Base-by-base conservation (phyloP, 345 rosid species). In the Ailanthus altissimus region DNA sequence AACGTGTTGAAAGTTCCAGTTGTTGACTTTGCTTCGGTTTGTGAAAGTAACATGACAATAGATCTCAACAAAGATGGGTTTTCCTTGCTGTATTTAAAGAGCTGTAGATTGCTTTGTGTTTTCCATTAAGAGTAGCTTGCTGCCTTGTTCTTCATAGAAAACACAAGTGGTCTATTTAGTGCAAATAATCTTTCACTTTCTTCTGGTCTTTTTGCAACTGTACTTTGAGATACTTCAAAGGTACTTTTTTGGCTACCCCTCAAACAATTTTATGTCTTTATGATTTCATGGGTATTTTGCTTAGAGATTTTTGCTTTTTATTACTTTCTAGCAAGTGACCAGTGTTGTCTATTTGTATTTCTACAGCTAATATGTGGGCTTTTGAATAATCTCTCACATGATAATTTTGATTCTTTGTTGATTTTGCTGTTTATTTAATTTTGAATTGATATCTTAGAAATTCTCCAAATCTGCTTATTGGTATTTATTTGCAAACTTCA, bases 1-100 rank as follows among this genome's bases (percentile, higher is more conserved):
- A 77, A 74, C 87, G 83, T 75, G 85, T 84, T 79, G 77, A 74
- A 79, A 38, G 57, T 60, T 74, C 78, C 67, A 71, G 67, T 53
- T 75, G 26, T 16, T 84, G 79, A 79, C 83, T 62, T 77, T 79
- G 71, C 85, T 84, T 71, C 0, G 26, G 72, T 28, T 62, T 8
- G 66, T 77, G 72, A 77, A 79, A 84, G 77, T 2, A 43, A 26
- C 38, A 14, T 32, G 38, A 32, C 38, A 43, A 25, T 51, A 74
- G 72, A 75, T 70, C 81, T 70, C 47, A 70, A 65, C 14, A 18
- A 1, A 32, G 38, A 65, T 66, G 40, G 58, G 66, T 10, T 51
- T 66, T 10, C 6, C 4, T 43, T 43, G 15, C 13, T 21, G 67
- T 80, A 77, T 80, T 70, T 83, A 80, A 71, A 66, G 21, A 54